Percentiles rank a stretch among this genome's conserved stretches.
phyloP scores from a whole-genome alignment of 1,284 basidiomycete genomes.

The Vanrija sp. region DNA sequence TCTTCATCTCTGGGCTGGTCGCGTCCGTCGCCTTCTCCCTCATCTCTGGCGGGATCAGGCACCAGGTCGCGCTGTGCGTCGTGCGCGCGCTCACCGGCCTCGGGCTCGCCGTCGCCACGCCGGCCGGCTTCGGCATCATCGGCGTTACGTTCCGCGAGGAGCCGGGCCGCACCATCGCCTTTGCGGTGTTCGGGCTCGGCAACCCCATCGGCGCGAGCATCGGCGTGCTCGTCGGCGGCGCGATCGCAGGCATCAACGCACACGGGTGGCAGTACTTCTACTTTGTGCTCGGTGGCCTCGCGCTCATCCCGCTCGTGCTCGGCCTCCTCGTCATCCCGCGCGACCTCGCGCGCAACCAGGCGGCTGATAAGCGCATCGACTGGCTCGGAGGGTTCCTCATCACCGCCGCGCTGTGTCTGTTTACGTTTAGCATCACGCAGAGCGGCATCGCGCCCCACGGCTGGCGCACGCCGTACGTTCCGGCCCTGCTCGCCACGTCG shows the following conservation, averaged over 20 bases:
- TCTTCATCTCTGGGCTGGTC: constrained; percentile 40
- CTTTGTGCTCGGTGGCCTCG: constrained; percentile 35
- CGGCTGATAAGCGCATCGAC: constrained; percentile 24
- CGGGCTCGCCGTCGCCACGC: constrained; percentile 20
- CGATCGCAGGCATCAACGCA: constrained; percentile 12
- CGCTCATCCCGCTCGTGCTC: constrained; percentile 27
- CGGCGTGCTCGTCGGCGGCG: constrained; percentile 30
- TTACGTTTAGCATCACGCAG: constrained; percentile 32
- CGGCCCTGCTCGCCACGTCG: constrained; percentile 29
- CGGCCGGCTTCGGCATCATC: constrained; percentile 37
- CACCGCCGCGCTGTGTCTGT: constrained; percentile 29
- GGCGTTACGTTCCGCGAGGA: constrained; percentile 34
- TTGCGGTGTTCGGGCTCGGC: constrained; percentile 30
- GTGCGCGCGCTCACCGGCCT: constrained; percentile 24
- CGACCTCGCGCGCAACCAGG: constrained; percentile 12
- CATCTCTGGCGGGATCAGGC: constrained; percentile 22
- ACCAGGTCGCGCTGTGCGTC: constrained; percentile 17
- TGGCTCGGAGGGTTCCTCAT: constrained; percentile 32
- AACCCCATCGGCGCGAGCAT: constrained; percentile 26
- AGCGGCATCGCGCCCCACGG: constrained; percentile 21
- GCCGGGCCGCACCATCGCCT: constrained; percentile 34
- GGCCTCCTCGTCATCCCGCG: constrained; percentile 32
- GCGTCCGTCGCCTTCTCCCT: constrained; percentile 14
- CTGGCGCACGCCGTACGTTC: constrained; percentile 32
- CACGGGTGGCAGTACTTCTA: constrained; percentile 36